Conservation (phyloP, 2,329 filamentous ascomycete genomes). For the Fusarium verticillioides region DNA sequence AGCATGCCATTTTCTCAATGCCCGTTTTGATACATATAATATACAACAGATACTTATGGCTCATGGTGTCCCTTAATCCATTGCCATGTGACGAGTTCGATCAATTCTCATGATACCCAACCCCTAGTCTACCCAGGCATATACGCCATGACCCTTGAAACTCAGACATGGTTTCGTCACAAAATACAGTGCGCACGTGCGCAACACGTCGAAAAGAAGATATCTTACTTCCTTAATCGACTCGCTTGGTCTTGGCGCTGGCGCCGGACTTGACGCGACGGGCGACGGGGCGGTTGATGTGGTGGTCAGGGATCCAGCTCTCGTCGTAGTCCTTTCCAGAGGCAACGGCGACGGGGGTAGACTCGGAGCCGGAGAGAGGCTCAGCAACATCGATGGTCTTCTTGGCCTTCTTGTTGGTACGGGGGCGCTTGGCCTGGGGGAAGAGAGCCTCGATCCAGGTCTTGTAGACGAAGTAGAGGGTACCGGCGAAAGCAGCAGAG, state of each 20-base stretch:
- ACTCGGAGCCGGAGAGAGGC: slow-evolving; percentile 75
- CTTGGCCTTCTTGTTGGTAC: slow-evolving; percentile 71
- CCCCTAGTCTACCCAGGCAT: slow-evolving; percentile 26
- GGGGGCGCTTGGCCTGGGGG: slow-evolving; percentile 83
- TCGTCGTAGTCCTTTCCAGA: slow-evolving; percentile 83
- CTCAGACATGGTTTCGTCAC: slow-evolving; percentile 18
- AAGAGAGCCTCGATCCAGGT: slow-evolving; percentile 97
- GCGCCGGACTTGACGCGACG: slow-evolving; percentile 72
- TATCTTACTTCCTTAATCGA: slow-evolving; percentile 43
- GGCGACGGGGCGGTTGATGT: slow-evolving; percentile 86
- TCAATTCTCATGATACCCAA: slow-evolving; percentile 16
- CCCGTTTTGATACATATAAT: slow-evolving; percentile 41
- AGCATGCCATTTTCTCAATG: slow-evolving; percentile 27
- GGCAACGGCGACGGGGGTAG: slow-evolving; percentile 74
- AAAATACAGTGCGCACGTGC: slow-evolving; percentile 3
- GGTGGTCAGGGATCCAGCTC: slow-evolving; percentile 91
- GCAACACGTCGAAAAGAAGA: neutral
- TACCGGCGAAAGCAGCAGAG: slow-evolving; percentile 78
- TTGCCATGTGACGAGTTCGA: slow-evolving; percentile 13
- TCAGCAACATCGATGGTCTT: slow-evolving; percentile 71
- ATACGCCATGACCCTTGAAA: slow-evolving; percentile 9
- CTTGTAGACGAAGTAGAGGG: slow-evolving; percentile 96
- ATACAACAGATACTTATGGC: slow-evolving; percentile 35
- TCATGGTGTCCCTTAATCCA: slow-evolving; percentile 14
- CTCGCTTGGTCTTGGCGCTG: slow-evolving; percentile 57